phyloP scores from a whole-genome alignment of 2,329 filamentous ascomycete genomes.

The Hypomyces perniciosus region DNA sequence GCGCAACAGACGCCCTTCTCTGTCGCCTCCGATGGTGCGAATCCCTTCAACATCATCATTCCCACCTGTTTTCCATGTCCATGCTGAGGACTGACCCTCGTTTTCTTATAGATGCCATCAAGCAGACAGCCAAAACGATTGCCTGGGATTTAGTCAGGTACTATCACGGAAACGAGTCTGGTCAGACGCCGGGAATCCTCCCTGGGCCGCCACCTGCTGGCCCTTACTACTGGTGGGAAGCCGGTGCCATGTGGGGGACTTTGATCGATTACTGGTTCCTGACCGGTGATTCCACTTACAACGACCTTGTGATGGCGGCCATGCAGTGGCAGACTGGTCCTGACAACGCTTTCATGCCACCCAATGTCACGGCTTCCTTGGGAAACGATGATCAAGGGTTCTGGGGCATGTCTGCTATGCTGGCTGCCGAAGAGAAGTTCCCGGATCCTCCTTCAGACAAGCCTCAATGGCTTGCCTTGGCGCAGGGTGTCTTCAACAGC shows the following conservation, averaged over 20 bases:
- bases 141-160: slow-evolving; percentile 42
- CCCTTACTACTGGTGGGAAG: slow-evolving; percentile 63
- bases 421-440: slow-evolving; percentile 52
- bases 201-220: slow-evolving; percentile 41
- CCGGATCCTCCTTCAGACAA: slow-evolving; percentile 45
- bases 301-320: slow-evolving; percentile 44
- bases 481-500: slow-evolving; percentile 58
- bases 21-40: slow-evolving; percentile 4
- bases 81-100: slow-evolving; percentile 1
- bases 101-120: slow-evolving; percentile 29
- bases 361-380: slow-evolving; percentile 44
- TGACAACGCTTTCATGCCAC: slow-evolving; percentile 50
- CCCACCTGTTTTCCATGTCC: slow-evolving; percentile 3
- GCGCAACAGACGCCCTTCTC: slow-evolving; percentile 7
- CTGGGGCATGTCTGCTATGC: slow-evolving; percentile 61
- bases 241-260: slow-evolving; percentile 55
- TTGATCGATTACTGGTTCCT: slow-evolving; percentile 60
- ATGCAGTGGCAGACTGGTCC: slow-evolving; percentile 49
- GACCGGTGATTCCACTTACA: slow-evolving; percentile 55
- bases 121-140: slow-evolving; percentile 31
- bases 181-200: slow-evolving; percentile 41
- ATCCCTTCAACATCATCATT: background rate
- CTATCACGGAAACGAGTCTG: slow-evolving; percentile 40
- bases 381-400: slow-evolving; percentile 63
- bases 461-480: slow-evolving; percentile 51